A percentile compares a stretch with the other conserved stretches of the same genome.
These are phyloP conservation scores for Nepenthes gracilis DNA, from an alignment of 148 eudicot species.

Conservation along the genomic window DNA sequence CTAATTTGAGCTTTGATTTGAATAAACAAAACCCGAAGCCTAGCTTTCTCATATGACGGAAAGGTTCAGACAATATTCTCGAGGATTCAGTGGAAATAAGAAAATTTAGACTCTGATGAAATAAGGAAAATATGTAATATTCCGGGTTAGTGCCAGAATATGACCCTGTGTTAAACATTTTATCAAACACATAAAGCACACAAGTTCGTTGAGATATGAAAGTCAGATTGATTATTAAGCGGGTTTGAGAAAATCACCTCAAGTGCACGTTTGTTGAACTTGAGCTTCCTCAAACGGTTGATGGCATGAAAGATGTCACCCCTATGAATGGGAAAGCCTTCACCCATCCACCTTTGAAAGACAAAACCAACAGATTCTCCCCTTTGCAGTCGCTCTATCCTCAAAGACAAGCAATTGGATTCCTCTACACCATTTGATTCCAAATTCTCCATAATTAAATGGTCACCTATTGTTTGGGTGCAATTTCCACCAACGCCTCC, in stretches of 20 bases:
- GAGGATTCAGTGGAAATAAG: neutral
- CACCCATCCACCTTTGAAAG: constrained; percentile 91
- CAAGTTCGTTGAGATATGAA: neutral
- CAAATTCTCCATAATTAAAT: too few species aligned
- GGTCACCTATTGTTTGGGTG: too few species aligned
- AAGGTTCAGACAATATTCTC: too few species aligned
- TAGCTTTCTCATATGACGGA: too few species aligned
- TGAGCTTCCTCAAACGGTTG: constrained; percentile 67
- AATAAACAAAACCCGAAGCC: too few species aligned
- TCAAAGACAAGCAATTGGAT: constrained; percentile 36
- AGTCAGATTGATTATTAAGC: neutral
- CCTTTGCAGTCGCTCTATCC: constrained; percentile 43
- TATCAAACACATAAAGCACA: neutral
- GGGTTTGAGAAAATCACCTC: constrained; percentile 28
- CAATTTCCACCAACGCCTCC: constrained; percentile 88
- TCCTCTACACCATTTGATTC: too few species aligned
- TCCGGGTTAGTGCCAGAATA: neutral
- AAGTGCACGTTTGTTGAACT: constrained; percentile 58
- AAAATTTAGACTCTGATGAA: neutral
- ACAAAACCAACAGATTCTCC: constrained; percentile 50
- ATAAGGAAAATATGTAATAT: too few species aligned
- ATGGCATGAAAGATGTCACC: constrained; percentile 79
- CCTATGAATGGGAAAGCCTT: constrained; percentile 66
- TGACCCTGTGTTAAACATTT: neutral
- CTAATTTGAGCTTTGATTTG: too few species aligned